A percentile compares a stretch with the other conserved stretches of the same genome.
Conservation (phyloP, 331 rosid genomes). For the Saraca asoca region DNA sequence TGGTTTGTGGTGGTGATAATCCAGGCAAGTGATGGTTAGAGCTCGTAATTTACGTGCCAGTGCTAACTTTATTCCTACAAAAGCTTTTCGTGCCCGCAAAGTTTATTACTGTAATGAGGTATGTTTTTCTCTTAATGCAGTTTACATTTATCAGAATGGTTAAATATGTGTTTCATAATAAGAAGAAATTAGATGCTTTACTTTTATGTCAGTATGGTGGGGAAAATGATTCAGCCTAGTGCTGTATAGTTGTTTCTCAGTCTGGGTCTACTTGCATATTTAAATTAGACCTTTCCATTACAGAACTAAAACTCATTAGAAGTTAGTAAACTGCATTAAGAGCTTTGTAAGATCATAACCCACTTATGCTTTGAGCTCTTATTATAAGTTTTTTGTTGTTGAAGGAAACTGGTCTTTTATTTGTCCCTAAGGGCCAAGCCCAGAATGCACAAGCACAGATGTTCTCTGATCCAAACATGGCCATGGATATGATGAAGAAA, state of each 20-base stretch:
- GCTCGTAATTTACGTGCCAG: constrained; percentile 89
- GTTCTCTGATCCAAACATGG: constrained; percentile 99
- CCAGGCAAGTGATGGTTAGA: constrained; percentile 84
- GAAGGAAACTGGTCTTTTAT: constrained; percentile 85
- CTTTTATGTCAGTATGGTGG: neutral
- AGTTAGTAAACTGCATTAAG: constrained; percentile 19
- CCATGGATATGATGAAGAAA: constrained; percentile 99
- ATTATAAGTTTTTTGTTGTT: constrained; percentile 24
- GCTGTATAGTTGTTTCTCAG: neutral
- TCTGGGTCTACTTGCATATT: constrained; percentile 4
- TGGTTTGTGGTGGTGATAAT: constrained; percentile 36
- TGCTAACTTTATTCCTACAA: constrained; percentile 83
- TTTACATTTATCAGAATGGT: constrained; percentile 16
- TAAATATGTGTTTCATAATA: constrained; percentile 19
- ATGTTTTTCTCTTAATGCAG: constrained; percentile 12
- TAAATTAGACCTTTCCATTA: constrained; percentile 14
- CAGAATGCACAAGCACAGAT: constrained; percentile 93
- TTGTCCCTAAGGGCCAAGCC: constrained; percentile 90
- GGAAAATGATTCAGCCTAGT: neutral
- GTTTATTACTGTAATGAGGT: constrained; percentile 86
- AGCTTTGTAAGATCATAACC: constrained; percentile 16
- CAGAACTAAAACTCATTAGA: neutral
- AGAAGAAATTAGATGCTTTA: constrained; percentile 18
- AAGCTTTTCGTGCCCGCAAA: constrained; percentile 86
- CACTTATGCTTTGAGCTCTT: constrained; percentile 25